Percentiles rank a stretch among this genome's conserved stretches.
Evolutionary conservation across 768 basidiomycete genomes (phyloP).

Genomic region (Mycena haematopus): DNA sequence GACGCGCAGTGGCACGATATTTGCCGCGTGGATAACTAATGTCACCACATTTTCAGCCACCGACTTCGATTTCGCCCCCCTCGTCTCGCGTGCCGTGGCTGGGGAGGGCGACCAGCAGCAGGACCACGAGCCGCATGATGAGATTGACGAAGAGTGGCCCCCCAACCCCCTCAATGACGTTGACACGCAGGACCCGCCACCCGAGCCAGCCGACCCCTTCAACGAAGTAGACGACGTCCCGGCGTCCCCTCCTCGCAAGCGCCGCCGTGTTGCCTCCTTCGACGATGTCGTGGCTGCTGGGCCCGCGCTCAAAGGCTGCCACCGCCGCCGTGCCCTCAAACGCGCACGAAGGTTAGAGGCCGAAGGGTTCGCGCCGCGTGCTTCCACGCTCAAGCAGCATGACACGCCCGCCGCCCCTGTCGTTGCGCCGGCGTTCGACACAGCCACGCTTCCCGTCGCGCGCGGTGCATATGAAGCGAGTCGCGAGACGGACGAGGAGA

Average conservation of each 20-base stretch:
- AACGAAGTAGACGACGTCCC: background rate
- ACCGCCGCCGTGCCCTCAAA: background rate
- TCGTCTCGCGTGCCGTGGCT: background rate
- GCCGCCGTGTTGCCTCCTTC: background rate
- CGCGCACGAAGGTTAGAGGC: background rate
- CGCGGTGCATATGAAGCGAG: background rate
- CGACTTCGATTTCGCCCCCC: background rate
- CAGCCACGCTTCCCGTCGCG: background rate
- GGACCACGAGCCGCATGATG: background rate
- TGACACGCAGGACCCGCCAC: background rate
- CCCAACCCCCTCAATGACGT: too few relatives aligned
- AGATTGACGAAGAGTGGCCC: too few relatives aligned
- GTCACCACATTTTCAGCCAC: background rate
- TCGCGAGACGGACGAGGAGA: background rate
- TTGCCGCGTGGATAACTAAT: background rate
- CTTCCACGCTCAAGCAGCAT: background rate
- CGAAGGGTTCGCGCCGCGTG: background rate
- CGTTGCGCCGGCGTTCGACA: background rate
- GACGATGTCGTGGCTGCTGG: background rate
- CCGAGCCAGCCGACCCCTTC: background rate
- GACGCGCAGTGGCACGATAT: background rate
- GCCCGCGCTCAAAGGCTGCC: background rate
- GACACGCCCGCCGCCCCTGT: background rate
- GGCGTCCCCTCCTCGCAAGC: background rate
- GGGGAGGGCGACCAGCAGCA: background rate